Evolutionary conservation across 306 rosid species (phyloP), one percentile per base, ranked within the genome.

Genomic region (Trifolium subterraneum): DNA sequence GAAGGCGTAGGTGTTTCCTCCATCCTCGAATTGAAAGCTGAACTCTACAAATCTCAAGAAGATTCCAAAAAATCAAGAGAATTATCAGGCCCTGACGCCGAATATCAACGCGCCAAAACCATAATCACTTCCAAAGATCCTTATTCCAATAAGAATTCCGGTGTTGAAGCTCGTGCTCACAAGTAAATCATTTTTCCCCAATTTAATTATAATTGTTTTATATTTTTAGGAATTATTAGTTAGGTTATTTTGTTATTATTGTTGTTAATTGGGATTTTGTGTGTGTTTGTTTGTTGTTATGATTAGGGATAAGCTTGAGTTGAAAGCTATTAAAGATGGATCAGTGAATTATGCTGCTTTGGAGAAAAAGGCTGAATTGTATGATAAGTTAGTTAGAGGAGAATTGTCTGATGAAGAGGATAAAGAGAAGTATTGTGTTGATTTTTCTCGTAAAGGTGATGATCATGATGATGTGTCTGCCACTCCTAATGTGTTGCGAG

Each of bases 351-450:
- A 90, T 75, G 95, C 92, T 1, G 98, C 96, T 3, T 63, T 94
- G 68, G 98, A 94, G 88, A 89, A 67, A 80, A 94, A 94, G 82
- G 97, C 97, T 5, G 83, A 77, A 38, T 45, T 94, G 65, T 94
- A 94, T 72, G 90, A 94, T 4, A 91, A 89, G 90, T 85, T 91
- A 52, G 86, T 73, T 56, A 91, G 70, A 65, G 96, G 98, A 18
- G 98, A 94, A 68, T 77, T 94, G 18, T 82, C 97, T 15, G 98
- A 94, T 23, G 97, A 91, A 75, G 98, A 94, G 67, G 98, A 91
- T 23, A 58, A 88, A 50, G 98, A 90, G 68, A 94, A 94, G 84
- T 94, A 94, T 51, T 93, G 97, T 78, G 98, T 93, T 35, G 94
- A 93, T 68, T 93, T 93, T 83, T 82, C 84, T 29, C 90, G 88